Conservation (phyloP, 345 rosid species). For the Lumnitzera littorea region DNA sequence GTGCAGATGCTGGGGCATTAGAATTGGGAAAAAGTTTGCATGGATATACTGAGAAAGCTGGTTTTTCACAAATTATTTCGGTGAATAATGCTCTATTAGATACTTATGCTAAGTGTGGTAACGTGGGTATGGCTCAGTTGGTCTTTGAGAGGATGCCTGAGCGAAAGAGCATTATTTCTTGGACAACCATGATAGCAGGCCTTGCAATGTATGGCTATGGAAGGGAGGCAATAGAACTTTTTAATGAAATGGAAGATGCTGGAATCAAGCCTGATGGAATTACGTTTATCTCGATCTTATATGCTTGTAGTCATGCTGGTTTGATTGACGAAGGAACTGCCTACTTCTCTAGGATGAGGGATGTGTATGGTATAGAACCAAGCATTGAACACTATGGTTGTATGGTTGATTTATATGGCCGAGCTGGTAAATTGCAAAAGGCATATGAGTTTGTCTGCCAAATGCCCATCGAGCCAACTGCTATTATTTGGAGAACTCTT, state of each 20-base stretch:
- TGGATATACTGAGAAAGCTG: slow-evolving; percentile 8
- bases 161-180: slow-evolving; percentile 17
- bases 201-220: slow-evolving; percentile 44
- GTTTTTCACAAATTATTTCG: slow-evolving; percentile 1
- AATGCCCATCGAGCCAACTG: slow-evolving; percentile 38
- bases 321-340: slow-evolving; percentile 28
- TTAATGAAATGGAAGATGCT: slow-evolving; percentile 30
- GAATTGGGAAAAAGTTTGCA: slow-evolving; percentile 10
- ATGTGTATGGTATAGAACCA: slow-evolving; percentile 26
- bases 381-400: slow-evolving; percentile 38
- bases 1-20: slow-evolving; percentile 11
- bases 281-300: slow-evolving; percentile 30
- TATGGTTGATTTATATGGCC: slow-evolving; percentile 48
- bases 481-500: slow-evolving; percentile 44
- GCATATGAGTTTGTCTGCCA: slow-evolving; percentile 30
- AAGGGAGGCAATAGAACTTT: slow-evolving; percentile 26
- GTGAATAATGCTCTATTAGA: slow-evolving; percentile 16
- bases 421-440: slow-evolving; percentile 34
- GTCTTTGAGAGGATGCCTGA: slow-evolving; percentile 23
- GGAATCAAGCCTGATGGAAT: slow-evolving; percentile 31
- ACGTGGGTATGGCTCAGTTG: slow-evolving; percentile 31
- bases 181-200: slow-evolving; percentile 41
- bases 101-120: slow-evolving; percentile 19
- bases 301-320: slow-evolving; percentile 53
- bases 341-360: slow-evolving; percentile 29